phyloP scores from a whole-genome alignment of 768 basidiomycete species.

The Lactifluus subvellereus region DNA sequence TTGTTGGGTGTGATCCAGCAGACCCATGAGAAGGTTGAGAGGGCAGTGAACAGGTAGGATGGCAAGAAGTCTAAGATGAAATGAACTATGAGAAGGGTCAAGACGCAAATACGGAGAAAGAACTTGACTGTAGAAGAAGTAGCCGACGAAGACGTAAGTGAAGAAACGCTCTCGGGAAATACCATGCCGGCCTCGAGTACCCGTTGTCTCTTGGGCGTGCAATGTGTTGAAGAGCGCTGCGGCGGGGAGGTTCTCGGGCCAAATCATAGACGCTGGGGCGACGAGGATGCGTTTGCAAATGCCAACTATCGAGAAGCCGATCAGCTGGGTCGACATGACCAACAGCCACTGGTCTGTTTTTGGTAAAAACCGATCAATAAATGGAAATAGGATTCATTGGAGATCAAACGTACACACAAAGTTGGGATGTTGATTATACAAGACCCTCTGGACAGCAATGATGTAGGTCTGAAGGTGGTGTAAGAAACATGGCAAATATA shows the following conservation, averaged over 20 bases:
- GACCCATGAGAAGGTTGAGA: slow-evolving; percentile 40
- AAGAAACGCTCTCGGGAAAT: slow-evolving; percentile 52
- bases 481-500: neutral
- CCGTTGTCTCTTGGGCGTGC: slow-evolving; percentile 35
- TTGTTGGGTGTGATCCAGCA: slow-evolving; percentile 71
- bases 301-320: slow-evolving; percentile 41
- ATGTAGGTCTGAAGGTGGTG: slow-evolving; percentile 35
- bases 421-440: slow-evolving; percentile 37
- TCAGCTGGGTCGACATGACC: slow-evolving; percentile 39
- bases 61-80: slow-evolving; percentile 4
- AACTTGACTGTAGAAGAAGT: slow-evolving; percentile 38
- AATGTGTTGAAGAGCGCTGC: slow-evolving; percentile 44
- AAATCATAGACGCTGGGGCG: slow-evolving; percentile 41
- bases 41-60: slow-evolving; percentile 26
- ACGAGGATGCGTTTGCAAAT: slow-evolving; percentile 42
- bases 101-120: slow-evolving; percentile 73
- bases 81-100: slow-evolving; percentile 14
- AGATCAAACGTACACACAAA: slow-evolving; percentile 29
- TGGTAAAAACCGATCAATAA: neutral
- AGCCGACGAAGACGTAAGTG: slow-evolving; percentile 37
- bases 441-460: slow-evolving; percentile 41
- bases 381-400: neutral
- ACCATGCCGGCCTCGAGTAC: slow-evolving; percentile 41
- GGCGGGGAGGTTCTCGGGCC: slow-evolving; percentile 40
- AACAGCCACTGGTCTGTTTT: slow-evolving; percentile 34